Conservation (phyloP, 176 grass and related monocot genomes). For the Oryza longistaminata region DNA sequence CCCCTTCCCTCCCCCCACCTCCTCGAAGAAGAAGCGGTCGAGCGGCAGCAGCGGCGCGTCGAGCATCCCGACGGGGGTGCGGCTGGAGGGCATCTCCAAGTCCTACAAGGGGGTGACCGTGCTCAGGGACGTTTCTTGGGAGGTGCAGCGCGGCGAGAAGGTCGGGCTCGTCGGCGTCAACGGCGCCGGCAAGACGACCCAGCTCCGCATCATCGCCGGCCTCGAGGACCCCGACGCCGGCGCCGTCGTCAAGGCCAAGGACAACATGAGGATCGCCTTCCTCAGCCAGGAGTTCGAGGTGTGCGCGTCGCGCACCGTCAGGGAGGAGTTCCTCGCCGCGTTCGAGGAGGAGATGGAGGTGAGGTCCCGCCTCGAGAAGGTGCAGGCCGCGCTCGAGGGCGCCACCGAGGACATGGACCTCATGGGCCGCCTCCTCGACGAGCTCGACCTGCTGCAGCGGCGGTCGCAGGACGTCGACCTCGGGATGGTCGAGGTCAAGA, state of each 20-base stretch:
- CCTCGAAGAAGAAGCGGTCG: constrained; percentile 67
- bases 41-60: constrained; percentile 61
- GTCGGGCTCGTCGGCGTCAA: constrained; percentile 96
- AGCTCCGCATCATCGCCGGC: constrained; percentile 77
- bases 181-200: constrained; percentile 91
- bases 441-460: constrained; percentile 86
- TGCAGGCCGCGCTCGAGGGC: constrained; percentile 68
- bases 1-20: neutral
- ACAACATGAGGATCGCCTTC: constrained; percentile 83
- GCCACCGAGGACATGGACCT: constrained; percentile 76
- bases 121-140: constrained; percentile 86
- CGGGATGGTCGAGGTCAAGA: constrained; percentile 74
- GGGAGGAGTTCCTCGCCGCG: constrained; percentile 75
- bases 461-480: constrained; percentile 74
- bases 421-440: constrained; percentile 84
- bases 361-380: constrained; percentile 69
- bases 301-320: constrained; percentile 61
- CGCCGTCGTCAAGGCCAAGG: constrained; percentile 73
- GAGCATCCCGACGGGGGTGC: constrained; percentile 81
- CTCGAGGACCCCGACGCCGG: constrained; percentile 82
- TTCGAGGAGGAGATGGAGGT: constrained; percentile 94
- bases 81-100: constrained; percentile 78
- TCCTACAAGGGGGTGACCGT: constrained; percentile 81
- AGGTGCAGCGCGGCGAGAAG: constrained; percentile 93
- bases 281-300: constrained; percentile 97